Evolutionary conservation across 495 filamentous ascomycete species (phyloP), one percentile per base, ranked within the genome.

Genomic region (Trichoderma reesei): DNA sequence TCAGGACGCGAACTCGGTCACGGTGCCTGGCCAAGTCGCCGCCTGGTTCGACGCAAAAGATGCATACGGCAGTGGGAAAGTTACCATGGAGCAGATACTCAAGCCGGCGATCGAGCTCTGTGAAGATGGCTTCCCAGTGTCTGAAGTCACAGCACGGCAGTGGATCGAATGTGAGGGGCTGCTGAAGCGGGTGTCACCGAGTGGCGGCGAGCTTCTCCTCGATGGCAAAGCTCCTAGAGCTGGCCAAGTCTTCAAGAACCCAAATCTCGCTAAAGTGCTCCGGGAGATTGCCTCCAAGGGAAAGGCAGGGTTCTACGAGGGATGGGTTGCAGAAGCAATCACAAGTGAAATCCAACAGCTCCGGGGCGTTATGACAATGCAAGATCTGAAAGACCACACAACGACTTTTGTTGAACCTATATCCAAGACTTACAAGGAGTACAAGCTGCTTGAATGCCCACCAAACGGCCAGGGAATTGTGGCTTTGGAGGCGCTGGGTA

Each of bases 381-480:
- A 89, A 37, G 94, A 98, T 74, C 80, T 98, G 14, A 79, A 85
- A 64, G 74, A 87, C 65, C 92, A 96, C 71, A 77, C 86, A 7
- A 83, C 91, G 42, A 71, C 75, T 1, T 90, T 90, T 36, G 90
- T 81, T 46, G 91, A 98, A 71, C 82, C 88, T 44, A 86, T 89
- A 2, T 86, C 90, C 20, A 83, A 95, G 11, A 91, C 97, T 70
- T 90, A 20, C 39, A 64, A 48, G 36, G 69, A 72, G 38, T 46
- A 96, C 18, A 85, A 93, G 68, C 72, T 98, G 2, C 97, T 92
- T 92, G 94, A 98, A 68, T 92, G 96, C 75, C 91, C 94, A 51
- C 94, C 94, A 16, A 98, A 97, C 75, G 92, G 95, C 0, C 94
- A 98, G 73, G 94, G 94, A 11, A 88, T 98, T 65, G 91, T 98